Evolutionary conservation across 2,329 filamentous ascomycete species (phyloP).

Genomic region (Exophiala dermatitidis): DNA sequence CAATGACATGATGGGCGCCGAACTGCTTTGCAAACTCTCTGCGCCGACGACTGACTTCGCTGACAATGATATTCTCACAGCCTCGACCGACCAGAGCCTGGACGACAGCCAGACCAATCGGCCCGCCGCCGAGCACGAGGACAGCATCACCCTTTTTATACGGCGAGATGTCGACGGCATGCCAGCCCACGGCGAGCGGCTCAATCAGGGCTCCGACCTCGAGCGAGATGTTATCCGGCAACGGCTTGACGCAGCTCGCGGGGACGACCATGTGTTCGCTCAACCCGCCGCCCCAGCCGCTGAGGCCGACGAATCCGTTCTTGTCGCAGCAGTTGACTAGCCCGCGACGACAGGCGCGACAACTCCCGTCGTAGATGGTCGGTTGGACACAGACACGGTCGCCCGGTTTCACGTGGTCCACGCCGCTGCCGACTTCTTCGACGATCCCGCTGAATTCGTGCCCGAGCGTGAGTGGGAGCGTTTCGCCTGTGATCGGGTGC

Average conservation of each 20-base stretch:
- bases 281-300: conserved; percentile 46
- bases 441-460: conserved; percentile 49
- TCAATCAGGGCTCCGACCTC: conserved; percentile 50
- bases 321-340: conserved; percentile 50
- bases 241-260: conserved; percentile 38
- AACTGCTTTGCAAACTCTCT: conserved; percentile 46
- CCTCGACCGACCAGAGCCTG: conserved; percentile 41
- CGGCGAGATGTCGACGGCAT: conserved; percentile 45
- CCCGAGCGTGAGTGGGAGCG: conserved; percentile 46
- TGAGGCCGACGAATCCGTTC: conserved; percentile 49
- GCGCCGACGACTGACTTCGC: conserved; percentile 43
- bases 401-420: conserved; percentile 43
- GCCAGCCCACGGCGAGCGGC: conserved; percentile 50
- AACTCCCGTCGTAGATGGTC: conserved; percentile 50
- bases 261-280: conserved; percentile 48
- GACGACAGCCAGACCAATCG: conserved; percentile 47
- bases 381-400: conserved; percentile 46
- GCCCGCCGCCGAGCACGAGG: conserved; percentile 48
- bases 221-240: conserved; percentile 47
- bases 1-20: conserved; percentile 47
- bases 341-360: conserved; percentile 46
- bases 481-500: conserved; percentile 49
- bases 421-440: conserved; percentile 47
- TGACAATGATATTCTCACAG: conserved; percentile 45
- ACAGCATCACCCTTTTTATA: conserved; percentile 43